Conservation (phyloP, 176 grass and related monocot genomes). For the Carex scoparia region DNA sequence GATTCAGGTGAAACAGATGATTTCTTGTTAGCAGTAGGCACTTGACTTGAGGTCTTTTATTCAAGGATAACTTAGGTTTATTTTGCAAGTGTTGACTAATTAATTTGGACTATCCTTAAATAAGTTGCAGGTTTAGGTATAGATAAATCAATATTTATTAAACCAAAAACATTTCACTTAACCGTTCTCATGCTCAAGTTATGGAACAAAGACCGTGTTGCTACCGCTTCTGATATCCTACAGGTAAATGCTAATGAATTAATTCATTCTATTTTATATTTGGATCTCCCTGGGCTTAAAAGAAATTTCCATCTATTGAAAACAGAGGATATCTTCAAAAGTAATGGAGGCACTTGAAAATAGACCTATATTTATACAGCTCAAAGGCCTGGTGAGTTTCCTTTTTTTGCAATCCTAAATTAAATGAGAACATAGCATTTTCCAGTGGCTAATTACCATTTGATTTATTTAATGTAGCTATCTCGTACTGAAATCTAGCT, state of each 20-base stretch:
- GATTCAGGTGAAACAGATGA: conserved; percentile 40
- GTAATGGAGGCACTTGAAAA: conserved; percentile 78
- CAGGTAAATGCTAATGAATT: conserved; percentile 45
- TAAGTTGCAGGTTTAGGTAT: conserved; percentile 53
- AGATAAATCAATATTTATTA: conserved; percentile 93
- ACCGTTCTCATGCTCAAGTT: conserved; percentile 96
- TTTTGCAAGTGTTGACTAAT: conserved; percentile 17
- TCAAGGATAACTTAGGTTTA: background rate
- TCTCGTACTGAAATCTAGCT: background rate
- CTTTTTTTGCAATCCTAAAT: background rate
- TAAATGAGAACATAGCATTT: background rate
- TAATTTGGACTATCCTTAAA: background rate
- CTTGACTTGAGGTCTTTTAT: background rate
- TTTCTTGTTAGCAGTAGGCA: background rate
- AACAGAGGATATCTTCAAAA: conserved; percentile 71
- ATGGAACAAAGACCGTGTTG: conserved; percentile 86
- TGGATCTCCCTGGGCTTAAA: background rate
- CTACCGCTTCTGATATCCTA: conserved; percentile 65
- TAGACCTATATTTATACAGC: conserved; percentile 63
- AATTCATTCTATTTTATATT: conserved; percentile 9
- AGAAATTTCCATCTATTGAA: conserved; percentile 10
- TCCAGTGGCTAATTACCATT: background rate
- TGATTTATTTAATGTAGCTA: background rate
- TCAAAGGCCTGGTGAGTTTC: conserved; percentile 67
- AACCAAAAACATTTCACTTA: conserved; percentile 88